Percentiles rank a stretch among this genome's conserved stretches.
Conservation (phyloP, 1,284 basidiomycete genomes). For the Takashimella tepidaria region DNA sequence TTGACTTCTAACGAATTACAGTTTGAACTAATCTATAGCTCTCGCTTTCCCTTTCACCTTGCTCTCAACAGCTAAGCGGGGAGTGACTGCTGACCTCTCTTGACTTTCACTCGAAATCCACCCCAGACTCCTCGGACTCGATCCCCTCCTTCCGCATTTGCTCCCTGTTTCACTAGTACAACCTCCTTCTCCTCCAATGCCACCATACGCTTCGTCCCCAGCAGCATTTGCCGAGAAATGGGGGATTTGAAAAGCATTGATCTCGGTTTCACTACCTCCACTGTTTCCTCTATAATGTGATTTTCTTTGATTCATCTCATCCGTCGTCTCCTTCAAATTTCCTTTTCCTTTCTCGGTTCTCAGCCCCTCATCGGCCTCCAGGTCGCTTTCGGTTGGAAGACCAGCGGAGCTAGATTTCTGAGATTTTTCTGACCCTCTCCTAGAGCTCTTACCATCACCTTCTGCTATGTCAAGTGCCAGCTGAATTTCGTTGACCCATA, state of each 20-base stretch:
- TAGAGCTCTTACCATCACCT: not conserved
- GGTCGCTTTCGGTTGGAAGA: no score
- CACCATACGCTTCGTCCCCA: not conserved
- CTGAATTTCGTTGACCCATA: not conserved
- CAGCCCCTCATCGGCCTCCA: no score
- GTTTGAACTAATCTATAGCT: not conserved
- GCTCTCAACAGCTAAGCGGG: not conserved
- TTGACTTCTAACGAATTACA: no score
- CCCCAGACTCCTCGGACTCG: not conserved
- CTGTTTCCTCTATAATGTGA: not conserved
- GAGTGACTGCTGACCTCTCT: not conserved
- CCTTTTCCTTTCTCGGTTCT: conserved; percentile 10
- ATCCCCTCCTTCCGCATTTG: not conserved
- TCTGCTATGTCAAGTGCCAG: not conserved
- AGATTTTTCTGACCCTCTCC: no score
- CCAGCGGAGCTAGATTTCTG: no score
- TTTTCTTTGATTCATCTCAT: not conserved
- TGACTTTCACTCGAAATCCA: not conserved
- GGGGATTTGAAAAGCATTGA: not conserved
- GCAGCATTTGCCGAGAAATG: not conserved
- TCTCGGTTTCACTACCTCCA: not conserved
- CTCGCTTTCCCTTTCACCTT: not conserved
- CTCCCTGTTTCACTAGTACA: not conserved
- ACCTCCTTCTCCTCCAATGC: not conserved
- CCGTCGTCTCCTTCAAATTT: not conserved